A percentile compares a stretch with the other conserved stretches of the same genome.
Conservation (phyloP, 768 basidiomycete genomes). For the Albatrellus ellisii region DNA sequence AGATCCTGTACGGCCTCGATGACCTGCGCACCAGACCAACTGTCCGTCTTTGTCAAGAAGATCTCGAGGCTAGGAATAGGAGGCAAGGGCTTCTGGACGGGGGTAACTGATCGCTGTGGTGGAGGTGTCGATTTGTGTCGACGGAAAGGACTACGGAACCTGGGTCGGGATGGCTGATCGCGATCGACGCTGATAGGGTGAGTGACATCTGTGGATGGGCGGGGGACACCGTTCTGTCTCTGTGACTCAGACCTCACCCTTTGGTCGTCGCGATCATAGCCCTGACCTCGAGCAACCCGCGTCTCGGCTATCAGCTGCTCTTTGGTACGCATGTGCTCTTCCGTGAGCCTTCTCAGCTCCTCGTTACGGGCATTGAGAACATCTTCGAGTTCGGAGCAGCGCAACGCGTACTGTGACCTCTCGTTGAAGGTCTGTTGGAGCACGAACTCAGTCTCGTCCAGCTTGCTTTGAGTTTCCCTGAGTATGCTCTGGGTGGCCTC, state of each 20-base stretch:
- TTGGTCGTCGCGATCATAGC: conserved; percentile 8
- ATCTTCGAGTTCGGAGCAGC: too few species aligned
- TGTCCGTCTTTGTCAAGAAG: conserved; percentile 62
- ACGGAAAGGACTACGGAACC: conserved; percentile 8
- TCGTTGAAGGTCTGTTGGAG: conserved; percentile 55
- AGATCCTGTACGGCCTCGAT: conserved; percentile 70
- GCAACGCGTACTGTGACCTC: too few species aligned
- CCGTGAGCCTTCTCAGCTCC: conserved; percentile 43
- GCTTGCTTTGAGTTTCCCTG: conserved; percentile 37
- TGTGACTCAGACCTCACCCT: conserved; percentile 13
- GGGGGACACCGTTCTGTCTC: conserved; percentile 8
- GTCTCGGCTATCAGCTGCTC: conserved; percentile 2
- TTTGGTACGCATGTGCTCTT: conserved; percentile 10
- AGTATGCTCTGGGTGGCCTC: conserved; percentile 39
- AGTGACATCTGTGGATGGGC: conserved; percentile 9
- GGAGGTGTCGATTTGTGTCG: conserved; percentile 16
- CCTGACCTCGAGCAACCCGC: conserved; percentile 12
- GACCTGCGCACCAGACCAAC: conserved; percentile 66
- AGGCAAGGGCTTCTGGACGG: conserved; percentile 40
- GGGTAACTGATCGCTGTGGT: conserved; percentile 8
- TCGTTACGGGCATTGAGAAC: conserved; percentile 40
- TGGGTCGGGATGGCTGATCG: conserved; percentile 7
- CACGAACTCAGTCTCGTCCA: conserved; percentile 49
- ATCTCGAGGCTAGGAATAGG: conserved; percentile 45
- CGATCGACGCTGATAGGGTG: conserved; percentile 8